These are phyloP conservation scores for Macadamia integrifolia DNA, from an alignment of 164 flowering plant genomes.

Conservation along the genomic window DNA sequence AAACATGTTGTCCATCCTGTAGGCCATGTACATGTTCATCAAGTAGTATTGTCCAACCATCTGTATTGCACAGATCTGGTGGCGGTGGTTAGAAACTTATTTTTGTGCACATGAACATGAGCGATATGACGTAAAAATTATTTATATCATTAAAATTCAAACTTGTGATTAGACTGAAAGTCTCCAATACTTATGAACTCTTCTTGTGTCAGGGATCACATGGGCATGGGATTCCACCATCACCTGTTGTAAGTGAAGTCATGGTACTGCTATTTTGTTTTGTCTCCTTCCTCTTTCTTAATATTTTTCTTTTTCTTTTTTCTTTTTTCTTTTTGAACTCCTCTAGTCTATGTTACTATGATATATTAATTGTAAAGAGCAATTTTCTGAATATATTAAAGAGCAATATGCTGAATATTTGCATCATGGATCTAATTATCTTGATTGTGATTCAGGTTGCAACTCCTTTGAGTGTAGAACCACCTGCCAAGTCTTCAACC, in stretches of 20 bases:
- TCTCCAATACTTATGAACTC: constrained; percentile 3
- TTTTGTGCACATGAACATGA: background rate
- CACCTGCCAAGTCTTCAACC: constrained; percentile 58
- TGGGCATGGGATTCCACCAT: constrained; percentile 35
- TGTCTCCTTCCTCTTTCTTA: too few species aligned
- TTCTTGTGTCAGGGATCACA: constrained; percentile 38
- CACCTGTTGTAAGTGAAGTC: constrained; percentile 37
- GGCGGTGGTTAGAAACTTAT: background rate
- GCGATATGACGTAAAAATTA: background rate
- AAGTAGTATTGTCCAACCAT: background rate
- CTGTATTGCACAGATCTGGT: background rate
- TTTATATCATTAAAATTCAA: background rate
- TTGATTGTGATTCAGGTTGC: constrained; percentile 37
- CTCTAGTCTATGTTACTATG: background rate
- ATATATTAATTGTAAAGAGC: background rate
- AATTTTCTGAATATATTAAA: background rate
- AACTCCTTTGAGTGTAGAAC: constrained; percentile 44
- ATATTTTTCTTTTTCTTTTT: background rate
- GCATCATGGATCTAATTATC: constrained; percentile 1
- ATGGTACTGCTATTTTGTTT: constrained; percentile 11
- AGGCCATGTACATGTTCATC: background rate
- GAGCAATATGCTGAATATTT: background rate
- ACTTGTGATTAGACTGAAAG: background rate
- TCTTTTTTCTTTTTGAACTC: background rate
- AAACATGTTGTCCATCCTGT: background rate